Evolutionary conservation across 2,329 filamentous ascomycete genomes (phyloP).

Genomic region (Acrocalymma vagum): DNA sequence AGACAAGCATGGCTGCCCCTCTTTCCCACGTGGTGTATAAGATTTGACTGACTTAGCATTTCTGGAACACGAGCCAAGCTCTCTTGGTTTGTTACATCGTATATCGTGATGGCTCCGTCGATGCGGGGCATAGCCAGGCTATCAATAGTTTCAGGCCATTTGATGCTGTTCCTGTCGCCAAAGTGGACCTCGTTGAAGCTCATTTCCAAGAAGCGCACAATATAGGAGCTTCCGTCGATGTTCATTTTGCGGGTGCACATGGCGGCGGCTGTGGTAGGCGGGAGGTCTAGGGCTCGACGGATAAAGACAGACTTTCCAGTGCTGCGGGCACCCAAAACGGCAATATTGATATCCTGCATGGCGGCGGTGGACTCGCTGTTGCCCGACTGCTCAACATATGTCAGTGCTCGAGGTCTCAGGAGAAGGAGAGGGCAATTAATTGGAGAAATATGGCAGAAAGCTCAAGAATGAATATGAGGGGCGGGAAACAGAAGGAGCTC

Average conservation of each 20-base stretch:
- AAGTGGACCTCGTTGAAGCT: slow-evolving; percentile 61
- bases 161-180: slow-evolving; percentile 59
- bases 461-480: not conserved
- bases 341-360: slow-evolving; percentile 66
- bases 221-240: slow-evolving; percentile 63
- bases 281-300: slow-evolving; percentile 64
- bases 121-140: slow-evolving; percentile 77
- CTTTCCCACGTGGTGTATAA: slow-evolving; percentile 2
- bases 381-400: slow-evolving; percentile 29
- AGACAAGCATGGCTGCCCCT: too few relatives aligned
- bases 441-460: slow-evolving; percentile 1
- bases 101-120: slow-evolving; percentile 85
- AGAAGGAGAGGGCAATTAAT: too few relatives aligned
- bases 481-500: too few relatives aligned
- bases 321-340: slow-evolving; percentile 62
- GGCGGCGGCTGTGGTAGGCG: slow-evolving; percentile 51
- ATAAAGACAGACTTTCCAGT: slow-evolving; percentile 70
- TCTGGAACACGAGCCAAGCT: slow-evolving; percentile 78
- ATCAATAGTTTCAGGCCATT: slow-evolving; percentile 65
- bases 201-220: slow-evolving; percentile 67
- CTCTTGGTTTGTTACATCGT: slow-evolving; percentile 83
- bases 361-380: slow-evolving; percentile 38
- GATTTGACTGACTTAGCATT: slow-evolving; percentile 74
- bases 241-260: slow-evolving; percentile 63
- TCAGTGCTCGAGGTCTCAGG: slow-evolving; percentile 32